Evolutionary conservation across 1,284 basidiomycete genomes (phyloP).

Genomic region (Cryptococcus jaspeensis): DNA sequence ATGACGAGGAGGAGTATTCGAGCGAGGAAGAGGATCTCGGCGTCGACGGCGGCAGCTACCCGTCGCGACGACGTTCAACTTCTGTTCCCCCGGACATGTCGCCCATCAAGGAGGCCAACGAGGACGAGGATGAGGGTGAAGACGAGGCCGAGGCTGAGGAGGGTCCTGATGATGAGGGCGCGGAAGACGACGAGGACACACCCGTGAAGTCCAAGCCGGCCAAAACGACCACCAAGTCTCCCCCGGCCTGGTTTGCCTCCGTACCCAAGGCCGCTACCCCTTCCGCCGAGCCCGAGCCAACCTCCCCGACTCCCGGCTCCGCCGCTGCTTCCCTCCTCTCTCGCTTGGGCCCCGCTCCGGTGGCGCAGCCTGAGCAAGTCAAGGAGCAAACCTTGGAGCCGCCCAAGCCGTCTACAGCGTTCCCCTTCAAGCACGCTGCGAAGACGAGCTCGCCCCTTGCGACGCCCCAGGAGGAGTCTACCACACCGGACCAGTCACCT

Average conservation of each 20-base stretch:
- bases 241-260: conserved; percentile 33
- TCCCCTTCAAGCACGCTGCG: conserved; percentile 41
- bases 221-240: conserved; percentile 24
- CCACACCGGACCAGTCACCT: conserved; percentile 27
- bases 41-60: background rate
- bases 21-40: background rate
- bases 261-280: conserved; percentile 1
- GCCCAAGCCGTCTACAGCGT: conserved; percentile 10
- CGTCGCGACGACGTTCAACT: conserved; percentile 12
- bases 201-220: background rate
- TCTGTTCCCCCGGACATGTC: conserved; percentile 30
- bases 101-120: conserved; percentile 32
- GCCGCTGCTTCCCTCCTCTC: conserved; percentile 15
- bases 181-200: conserved; percentile 14
- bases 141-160: conserved; percentile 4
- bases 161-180: background rate
- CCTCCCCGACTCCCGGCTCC: conserved; percentile 10
- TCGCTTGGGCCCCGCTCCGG: conserved; percentile 15
- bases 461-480: conserved; percentile 20
- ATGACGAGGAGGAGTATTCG: conserved; percentile 20
- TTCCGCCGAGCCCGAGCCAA: conserved; percentile 5
- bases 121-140: conserved; percentile 18
- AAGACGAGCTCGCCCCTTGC: conserved; percentile 43
- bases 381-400: background rate
- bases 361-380: conserved; percentile 1